Conservation (phyloP, 2,329 filamentous ascomycete species). For the Alternaria rosae region DNA sequence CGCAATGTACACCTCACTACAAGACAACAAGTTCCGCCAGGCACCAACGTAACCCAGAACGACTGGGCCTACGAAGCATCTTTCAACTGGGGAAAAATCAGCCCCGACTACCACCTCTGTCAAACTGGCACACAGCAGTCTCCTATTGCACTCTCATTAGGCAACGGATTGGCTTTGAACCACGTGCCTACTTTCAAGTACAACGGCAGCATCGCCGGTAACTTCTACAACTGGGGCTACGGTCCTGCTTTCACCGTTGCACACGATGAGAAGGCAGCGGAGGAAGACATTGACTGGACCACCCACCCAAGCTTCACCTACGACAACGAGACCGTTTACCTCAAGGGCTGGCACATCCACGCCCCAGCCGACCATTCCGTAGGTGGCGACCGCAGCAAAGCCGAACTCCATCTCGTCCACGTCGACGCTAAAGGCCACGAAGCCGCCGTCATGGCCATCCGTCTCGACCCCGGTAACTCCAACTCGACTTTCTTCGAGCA, state of each 20-base stretch:
- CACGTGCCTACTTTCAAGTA: slow-evolving; percentile 57
- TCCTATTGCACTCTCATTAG: slow-evolving; percentile 55
- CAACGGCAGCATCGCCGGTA: slow-evolving; percentile 45
- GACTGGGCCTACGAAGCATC: slow-evolving; percentile 29
- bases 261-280: slow-evolving; percentile 32
- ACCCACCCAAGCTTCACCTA: slow-evolving; percentile 54
- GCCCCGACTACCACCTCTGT: slow-evolving; percentile 54
- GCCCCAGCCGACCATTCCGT: slow-evolving; percentile 60
- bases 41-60: slow-evolving; percentile 15
- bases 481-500: slow-evolving; percentile 54
- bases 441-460: slow-evolving; percentile 57
- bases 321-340: slow-evolving; percentile 58
- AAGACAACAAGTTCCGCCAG: slow-evolving; percentile 6
- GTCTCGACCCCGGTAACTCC: slow-evolving; percentile 54
- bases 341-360: slow-evolving; percentile 62
- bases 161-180: slow-evolving; percentile 50
- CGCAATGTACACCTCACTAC: slow-evolving; percentile 11
- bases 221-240: slow-evolving; percentile 60
- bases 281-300: slow-evolving; percentile 41
- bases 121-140: slow-evolving; percentile 61
- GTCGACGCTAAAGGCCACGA: slow-evolving; percentile 53
- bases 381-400: slow-evolving; percentile 52
- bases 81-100: slow-evolving; percentile 53
- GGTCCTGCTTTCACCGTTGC: slow-evolving; percentile 56
- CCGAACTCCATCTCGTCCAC: slow-evolving; percentile 61